These are phyloP conservation scores for Avena atlantica DNA, from an alignment of 176 grass and related monocot species.

Conservation along the genomic window DNA sequence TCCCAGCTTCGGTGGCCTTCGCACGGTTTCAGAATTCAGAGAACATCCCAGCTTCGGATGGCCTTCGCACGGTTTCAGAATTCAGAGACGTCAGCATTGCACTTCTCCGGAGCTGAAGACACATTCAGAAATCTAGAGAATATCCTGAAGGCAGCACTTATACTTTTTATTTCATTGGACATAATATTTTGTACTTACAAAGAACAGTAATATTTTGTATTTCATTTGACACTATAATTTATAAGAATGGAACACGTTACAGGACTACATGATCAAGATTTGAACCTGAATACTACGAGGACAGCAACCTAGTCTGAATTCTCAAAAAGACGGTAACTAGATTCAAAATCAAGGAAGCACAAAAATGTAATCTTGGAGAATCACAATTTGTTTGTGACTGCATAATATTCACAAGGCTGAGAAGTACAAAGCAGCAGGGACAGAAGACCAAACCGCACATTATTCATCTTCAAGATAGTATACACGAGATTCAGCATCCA, in stretches of 20 bases:
- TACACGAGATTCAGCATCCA: constrained; percentile 28
- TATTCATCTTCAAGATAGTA: constrained; percentile 30
- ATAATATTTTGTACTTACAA: background rate
- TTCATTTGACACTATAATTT: background rate
- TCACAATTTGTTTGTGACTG: background rate
- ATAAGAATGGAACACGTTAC: background rate
- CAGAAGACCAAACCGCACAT: background rate
- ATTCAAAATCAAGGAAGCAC: background rate
- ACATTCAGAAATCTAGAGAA: background rate
- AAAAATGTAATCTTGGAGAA: background rate
- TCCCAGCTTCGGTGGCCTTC: no score
- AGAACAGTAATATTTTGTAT: background rate
- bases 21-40: background rate
- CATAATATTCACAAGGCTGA: background rate
- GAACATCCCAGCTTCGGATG: background rate
- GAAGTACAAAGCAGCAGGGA: background rate
- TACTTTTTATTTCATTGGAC: background rate
- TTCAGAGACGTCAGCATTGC: background rate
- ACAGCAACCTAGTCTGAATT: background rate
- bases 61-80: background rate
- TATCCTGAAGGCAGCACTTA: background rate
- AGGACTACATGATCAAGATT: background rate
- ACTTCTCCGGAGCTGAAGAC: background rate
- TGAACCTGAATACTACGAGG: background rate
- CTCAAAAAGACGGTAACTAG: background rate